Evolutionary conservation across 2,329 filamentous ascomycete species (phyloP), one percentile per base, ranked within the genome.

Genomic region (Dactylellina cionopaga): DNA sequence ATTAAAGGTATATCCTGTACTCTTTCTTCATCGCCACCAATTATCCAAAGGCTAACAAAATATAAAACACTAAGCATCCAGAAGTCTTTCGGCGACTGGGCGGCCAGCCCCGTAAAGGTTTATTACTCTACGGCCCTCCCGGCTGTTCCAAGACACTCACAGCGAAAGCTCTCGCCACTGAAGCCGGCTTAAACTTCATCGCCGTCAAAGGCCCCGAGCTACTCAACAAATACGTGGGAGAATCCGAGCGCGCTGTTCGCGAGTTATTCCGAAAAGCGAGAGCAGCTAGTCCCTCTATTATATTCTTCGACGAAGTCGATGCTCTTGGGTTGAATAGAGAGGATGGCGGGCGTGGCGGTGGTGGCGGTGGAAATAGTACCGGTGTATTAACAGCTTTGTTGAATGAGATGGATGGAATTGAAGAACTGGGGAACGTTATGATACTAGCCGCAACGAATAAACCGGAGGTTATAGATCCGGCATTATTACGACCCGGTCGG

Each of bases 231-330:
- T 90, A 90, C 76, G 87, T 90, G 24, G 88, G 88, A 39, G 88
- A 90, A 76, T 88, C 87, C 1, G 88, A 90, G 78, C 83, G 87
- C n/a, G 84, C 85, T 1, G 82, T 89, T 31, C 83, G 88, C 24
- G 88, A 90, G 74, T 83, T 90, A 0, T 90, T 90, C 77, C 82
- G 85, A 31, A 89, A 89, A 78, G 88, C 88, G 4, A 83, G 86
- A 24, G 84, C 86, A 11, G 88, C 88, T 13, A 84, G 85, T 66
- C 88, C 88, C 1, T 88, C 87, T 77, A 88, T 90, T 77, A 86
- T 90, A 70, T 90, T 90, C 80, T 90, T 90, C 75, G 88, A 90
- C 76, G 88, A 90, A 76, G 89, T 90, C 69, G 88, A 90, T 78
- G 84, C 87, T 0, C 88, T 90, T 63, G 86, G 84, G 35, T 84